Conservation (phyloP, 768 basidiomycete species). For the Dentipellis sp. region DNA sequence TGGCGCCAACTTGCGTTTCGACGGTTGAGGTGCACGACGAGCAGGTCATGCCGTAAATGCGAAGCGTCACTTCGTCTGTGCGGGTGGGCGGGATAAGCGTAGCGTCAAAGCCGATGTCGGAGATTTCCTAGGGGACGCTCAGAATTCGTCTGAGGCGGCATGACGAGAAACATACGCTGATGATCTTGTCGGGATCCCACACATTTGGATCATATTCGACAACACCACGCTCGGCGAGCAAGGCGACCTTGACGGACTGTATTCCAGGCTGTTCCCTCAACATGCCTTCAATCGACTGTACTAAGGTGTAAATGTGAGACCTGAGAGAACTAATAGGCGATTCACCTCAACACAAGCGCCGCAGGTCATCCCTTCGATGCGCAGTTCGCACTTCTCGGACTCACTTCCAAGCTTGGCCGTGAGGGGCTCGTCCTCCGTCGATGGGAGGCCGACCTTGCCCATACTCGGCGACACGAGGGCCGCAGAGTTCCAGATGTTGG, state of each 20-base stretch:
- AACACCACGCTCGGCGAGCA: slow-evolving; percentile 90
- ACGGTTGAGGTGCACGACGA: slow-evolving; percentile 73
- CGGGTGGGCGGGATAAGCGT: slow-evolving; percentile 57
- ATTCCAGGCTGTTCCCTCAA: slow-evolving; percentile 84
- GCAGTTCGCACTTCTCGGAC: slow-evolving; percentile 59
- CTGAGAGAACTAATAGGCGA: background rate
- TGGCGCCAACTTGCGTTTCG: slow-evolving; percentile 53
- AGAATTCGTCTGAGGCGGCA: background rate
- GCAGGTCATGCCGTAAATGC: slow-evolving; percentile 90
- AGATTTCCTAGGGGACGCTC: slow-evolving; percentile 61
- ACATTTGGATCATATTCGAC: slow-evolving; percentile 77
- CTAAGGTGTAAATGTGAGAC: background rate
- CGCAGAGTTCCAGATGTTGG: slow-evolving; percentile 5
- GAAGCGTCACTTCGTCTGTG: slow-evolving; percentile 62
- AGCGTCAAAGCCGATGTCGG: slow-evolving; percentile 89
- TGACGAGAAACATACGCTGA: slow-evolving; percentile 44
- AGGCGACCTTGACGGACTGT: slow-evolving; percentile 82
- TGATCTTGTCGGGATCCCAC: slow-evolving; percentile 80
- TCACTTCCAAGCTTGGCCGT: background rate
- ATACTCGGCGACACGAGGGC: slow-evolving; percentile 2
- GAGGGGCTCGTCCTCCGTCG: slow-evolving; percentile 20
- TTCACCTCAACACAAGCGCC: slow-evolving; percentile 81
- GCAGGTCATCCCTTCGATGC: slow-evolving; percentile 89
- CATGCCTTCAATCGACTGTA: slow-evolving; percentile 77
- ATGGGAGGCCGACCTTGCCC: slow-evolving; percentile 23